A percentile compares a stretch with the other conserved stretches of the same genome.
Conservation (phyloP, 768 basidiomycete genomes). For the Tulasnella sp. region DNA sequence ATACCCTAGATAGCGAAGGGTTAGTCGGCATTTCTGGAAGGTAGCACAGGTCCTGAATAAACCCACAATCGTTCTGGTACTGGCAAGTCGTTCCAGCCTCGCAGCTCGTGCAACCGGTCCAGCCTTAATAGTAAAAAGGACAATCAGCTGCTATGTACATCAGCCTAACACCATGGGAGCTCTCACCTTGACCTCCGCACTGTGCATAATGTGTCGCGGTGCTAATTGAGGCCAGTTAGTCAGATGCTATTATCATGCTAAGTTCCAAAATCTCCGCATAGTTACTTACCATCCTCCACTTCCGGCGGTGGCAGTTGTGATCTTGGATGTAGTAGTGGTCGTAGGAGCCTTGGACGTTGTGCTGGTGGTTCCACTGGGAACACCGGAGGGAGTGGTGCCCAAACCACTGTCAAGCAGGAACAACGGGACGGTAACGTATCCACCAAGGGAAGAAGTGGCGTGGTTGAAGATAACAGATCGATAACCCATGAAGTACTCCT, state of each 20-base stretch:
- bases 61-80: too few relatives aligned
- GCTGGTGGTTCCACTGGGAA: not conserved
- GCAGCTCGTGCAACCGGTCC: too few relatives aligned
- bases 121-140: too few relatives aligned
- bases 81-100: too few relatives aligned
- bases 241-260: too few relatives aligned
- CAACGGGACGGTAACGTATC: constrained; percentile 9
- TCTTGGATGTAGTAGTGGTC: not conserved
- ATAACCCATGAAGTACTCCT: constrained; percentile 20
- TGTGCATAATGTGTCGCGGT: not conserved
- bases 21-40: too few relatives aligned
- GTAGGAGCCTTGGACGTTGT: not conserved
- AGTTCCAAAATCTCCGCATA: too few relatives aligned
- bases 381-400: not conserved
- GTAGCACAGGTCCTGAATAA: not conserved
- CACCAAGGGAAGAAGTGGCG: constrained; percentile 14
- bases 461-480: constrained; percentile 19
- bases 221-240: too few relatives aligned
- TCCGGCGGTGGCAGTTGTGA: not conserved
- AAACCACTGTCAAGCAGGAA: not conserved
- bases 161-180: not conserved
- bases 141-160: too few relatives aligned
- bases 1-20: not conserved
- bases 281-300: not conserved
- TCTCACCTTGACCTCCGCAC: not conserved